These are phyloP conservation scores for Colletotrichum sp. DNA, from an alignment of 2,329 filamentous ascomycete genomes.

Conservation along the genomic window DNA sequence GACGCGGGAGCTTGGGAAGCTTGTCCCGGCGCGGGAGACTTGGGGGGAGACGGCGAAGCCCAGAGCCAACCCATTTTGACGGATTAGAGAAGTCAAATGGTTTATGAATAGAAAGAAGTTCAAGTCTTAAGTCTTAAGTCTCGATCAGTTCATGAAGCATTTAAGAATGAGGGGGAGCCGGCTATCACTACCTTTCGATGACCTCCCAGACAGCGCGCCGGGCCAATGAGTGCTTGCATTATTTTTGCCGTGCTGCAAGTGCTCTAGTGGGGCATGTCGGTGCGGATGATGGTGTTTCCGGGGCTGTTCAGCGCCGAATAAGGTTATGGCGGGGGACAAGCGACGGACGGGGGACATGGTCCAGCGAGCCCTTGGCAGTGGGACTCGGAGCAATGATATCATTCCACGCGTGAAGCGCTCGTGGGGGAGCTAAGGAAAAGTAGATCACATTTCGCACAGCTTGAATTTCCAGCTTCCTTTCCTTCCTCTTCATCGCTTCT, in stretches of 20 bases:
- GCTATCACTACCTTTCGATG: slow-evolving; percentile 10
- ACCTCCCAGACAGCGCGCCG: slow-evolving; percentile 9
- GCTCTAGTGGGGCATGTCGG: background rate
- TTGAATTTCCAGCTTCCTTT: background rate
- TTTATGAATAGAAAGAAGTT: no score
- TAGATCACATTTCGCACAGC: background rate
- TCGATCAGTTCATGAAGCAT: background rate
- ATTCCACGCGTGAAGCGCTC: background rate
- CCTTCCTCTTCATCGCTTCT: background rate
- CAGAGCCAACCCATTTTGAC: slow-evolving; percentile 67
- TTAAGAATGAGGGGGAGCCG: slow-evolving; percentile 14
- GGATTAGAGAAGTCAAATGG: background rate
- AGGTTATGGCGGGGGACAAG: background rate
- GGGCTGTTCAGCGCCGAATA: background rate
- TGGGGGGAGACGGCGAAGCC: slow-evolving; percentile 45
- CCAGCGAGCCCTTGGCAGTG: background rate
- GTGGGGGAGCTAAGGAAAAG: background rate
- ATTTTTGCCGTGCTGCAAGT: slow-evolving; percentile 9
- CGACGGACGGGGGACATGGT: background rate
- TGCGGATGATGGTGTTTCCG: slow-evolving; percentile 13
- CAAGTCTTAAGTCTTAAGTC: background rate
- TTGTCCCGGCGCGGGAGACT: slow-evolving; percentile 28
- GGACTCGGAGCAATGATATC: slow-evolving; percentile 9
- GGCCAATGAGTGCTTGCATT: slow-evolving; percentile 19
- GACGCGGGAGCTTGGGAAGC: slow-evolving; percentile 24